Evolutionary conservation across 805 yeast species (phyloP).

Genomic region (Wickerhamomyces canadensis): DNA sequence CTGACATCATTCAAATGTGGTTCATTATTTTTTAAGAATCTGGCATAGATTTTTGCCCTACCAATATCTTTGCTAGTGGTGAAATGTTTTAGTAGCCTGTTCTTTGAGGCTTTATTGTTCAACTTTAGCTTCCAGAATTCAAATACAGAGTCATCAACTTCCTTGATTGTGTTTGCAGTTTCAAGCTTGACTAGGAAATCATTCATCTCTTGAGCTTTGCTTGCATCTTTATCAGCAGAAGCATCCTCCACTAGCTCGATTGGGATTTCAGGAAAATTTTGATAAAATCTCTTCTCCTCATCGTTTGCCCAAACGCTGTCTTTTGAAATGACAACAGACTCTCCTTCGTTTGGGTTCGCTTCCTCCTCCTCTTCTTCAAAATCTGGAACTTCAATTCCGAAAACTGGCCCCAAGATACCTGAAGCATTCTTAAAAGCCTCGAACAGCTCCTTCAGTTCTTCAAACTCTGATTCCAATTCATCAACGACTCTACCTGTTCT

Average conservation of each 20-base stretch:
- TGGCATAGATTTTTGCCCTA: conserved; percentile 46
- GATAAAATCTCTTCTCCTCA: conserved; percentile 61
- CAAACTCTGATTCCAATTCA: conserved; percentile 32
- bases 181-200: conserved; percentile 40
- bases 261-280: conserved; percentile 40
- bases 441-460: conserved; percentile 28
- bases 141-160: conserved; percentile 41
- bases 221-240: conserved; percentile 24
- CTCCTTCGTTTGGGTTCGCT: conserved; percentile 20
- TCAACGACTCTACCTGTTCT: conserved; percentile 55
- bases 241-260: conserved; percentile 26
- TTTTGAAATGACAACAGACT: conserved; percentile 24
- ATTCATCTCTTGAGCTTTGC: conserved; percentile 31
- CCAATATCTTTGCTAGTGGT: conserved; percentile 41
- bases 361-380: conserved; percentile 23
- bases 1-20: conserved; percentile 43
- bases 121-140: conserved; percentile 46
- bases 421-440: conserved; percentile 41
- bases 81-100: conserved; percentile 53
- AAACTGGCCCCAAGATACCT: conserved; percentile 36
- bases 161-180: conserved; percentile 37
- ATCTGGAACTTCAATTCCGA: conserved; percentile 34
- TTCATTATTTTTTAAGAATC: conserved; percentile 63
- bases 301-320: conserved; percentile 56
- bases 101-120: conserved; percentile 68